These are phyloP conservation scores for Vitis cinerea DNA, from an alignment of 164 flowering plant species.

Conservation along the genomic window DNA sequence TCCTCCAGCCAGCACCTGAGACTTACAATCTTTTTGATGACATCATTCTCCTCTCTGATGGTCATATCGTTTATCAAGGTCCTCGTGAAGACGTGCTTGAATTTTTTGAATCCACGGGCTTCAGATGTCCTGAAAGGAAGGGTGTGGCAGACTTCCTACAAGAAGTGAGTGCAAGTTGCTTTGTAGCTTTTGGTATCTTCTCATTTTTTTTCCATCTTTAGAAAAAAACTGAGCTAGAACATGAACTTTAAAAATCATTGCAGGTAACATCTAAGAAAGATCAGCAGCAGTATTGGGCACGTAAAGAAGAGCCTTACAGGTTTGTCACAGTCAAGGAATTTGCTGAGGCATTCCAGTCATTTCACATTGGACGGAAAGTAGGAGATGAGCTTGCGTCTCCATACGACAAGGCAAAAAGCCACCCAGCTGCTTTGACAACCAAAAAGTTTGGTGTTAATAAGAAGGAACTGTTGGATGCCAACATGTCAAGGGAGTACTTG, in stretches of 20 bases:
- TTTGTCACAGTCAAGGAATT: conserved; percentile 45
- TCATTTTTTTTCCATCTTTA: no score
- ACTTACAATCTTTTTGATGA: conserved; percentile 51
- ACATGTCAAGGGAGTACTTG: conserved; percentile 40
- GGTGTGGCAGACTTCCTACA: conserved; percentile 41
- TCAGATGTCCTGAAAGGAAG: conserved; percentile 38
- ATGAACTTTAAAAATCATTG: not conserved
- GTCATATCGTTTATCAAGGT: conserved; percentile 48
- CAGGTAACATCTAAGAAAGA: conserved; percentile 72
- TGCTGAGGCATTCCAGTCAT: conserved; percentile 57
- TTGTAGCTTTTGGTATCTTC: no score
- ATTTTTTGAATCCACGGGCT: conserved; percentile 30
- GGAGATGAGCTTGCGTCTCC: conserved; percentile 48
- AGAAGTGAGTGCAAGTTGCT: conserved; percentile 18
- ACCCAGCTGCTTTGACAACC: conserved; percentile 56
- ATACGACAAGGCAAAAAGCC: conserved; percentile 48
- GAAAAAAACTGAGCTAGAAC: no score
- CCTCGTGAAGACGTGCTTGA: conserved; percentile 45
- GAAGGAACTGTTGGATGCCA: conserved; percentile 49
- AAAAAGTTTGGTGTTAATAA: conserved; percentile 38
- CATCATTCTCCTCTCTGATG: conserved; percentile 40
- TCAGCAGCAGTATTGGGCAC: conserved; percentile 61
- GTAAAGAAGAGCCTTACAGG: conserved; percentile 42
- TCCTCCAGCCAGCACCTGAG: conserved; percentile 63
- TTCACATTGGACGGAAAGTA: conserved; percentile 42